Evolutionary conservation across 2,329 filamentous ascomycete genomes (phyloP), one percentile per base, ranked within the genome.

Genomic region (Myriosclerotinia scirpicola): DNA sequence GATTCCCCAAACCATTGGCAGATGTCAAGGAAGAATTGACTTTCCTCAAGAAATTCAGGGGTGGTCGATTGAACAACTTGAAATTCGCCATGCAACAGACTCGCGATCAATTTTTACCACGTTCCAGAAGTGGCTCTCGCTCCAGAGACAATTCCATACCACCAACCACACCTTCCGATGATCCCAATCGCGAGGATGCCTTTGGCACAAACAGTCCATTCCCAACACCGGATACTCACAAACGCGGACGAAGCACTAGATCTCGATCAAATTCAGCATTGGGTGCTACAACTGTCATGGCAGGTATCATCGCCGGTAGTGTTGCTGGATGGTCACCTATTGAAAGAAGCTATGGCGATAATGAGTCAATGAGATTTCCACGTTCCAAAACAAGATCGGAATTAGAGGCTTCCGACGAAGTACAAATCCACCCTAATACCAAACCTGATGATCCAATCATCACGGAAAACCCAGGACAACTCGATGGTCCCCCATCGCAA

Each of bases 11-110:
- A 69, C 87, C 88, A 2, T 81, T 95, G 62, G 84, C 86, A 53
- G 90, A 94, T 70, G 87, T 96, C 72, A 86, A 89, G 52, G 89
- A 94, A 74, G 91, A 95, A 77, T 87, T 96, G 56, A 86, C 87
- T 65, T 95, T 92, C 80, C 83, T 95, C 74, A 90, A 90, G 79
- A 88, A 84, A 71, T 84, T 94, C 79, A 92, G 91, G 79, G 92
- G 92, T 71, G 92, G 91, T 50, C 90, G 91, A 68, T 80, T 96
- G 67, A 93, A 92, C 80, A 89, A 90, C 75, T 81, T 96, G 71
- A 92, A 88, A 78, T 94, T 92, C 76, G 88, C 88, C 67, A 87
- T 94, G 69, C 82, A 88, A 75, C 88, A 94, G 74, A 90, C 91
- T 67, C 88, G 87, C 73, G 88, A 93, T 76, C 85, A 85, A 2